A percentile compares a stretch with the other conserved stretches of the same genome.
Conservation (phyloP, 805 yeast genomes). For the Ogataea salicorniae region DNA sequence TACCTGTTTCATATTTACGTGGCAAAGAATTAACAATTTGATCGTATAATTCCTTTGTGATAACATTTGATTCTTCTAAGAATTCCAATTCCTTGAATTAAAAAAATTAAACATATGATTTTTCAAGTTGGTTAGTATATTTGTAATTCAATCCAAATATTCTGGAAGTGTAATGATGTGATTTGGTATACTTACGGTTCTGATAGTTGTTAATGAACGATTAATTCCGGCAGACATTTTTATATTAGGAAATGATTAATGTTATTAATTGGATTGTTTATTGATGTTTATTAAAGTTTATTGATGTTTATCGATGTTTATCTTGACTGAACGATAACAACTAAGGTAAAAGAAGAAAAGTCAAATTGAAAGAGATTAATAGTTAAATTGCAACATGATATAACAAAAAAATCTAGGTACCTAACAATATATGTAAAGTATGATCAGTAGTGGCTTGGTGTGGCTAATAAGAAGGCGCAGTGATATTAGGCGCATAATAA, state of each 20-base stretch:
- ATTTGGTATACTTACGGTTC: conserved; percentile 36
- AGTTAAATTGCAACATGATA: too few relatives aligned
- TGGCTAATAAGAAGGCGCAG: too few relatives aligned
- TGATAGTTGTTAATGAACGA: conserved; percentile 69
- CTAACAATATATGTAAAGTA: too few relatives aligned
- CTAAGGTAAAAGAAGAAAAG: too few relatives aligned
- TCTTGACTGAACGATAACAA: too few relatives aligned
- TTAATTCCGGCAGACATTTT: conserved; percentile 55
- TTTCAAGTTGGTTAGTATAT: not conserved
- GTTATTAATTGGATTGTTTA: too few relatives aligned
- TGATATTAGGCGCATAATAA: too few relatives aligned
- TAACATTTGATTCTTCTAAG: conserved; percentile 66
- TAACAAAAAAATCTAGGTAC: too few relatives aligned
- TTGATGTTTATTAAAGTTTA: too few relatives aligned
- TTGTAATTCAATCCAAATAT: not conserved
- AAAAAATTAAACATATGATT: not conserved
- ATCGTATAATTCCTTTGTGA: conserved; percentile 49
- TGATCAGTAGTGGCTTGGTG: too few relatives aligned
- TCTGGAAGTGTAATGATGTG: not conserved
- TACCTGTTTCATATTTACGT: conserved; percentile 45
- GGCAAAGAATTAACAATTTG: conserved; percentile 53
- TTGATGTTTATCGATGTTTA: too few relatives aligned
- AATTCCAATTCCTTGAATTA: conserved; percentile 62
- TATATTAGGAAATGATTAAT: not conserved
- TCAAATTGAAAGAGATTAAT: too few relatives aligned